These are phyloP conservation scores for Raddia distichophylla DNA, from an alignment of 176 grass and related monocot species.

Conservation along the genomic window DNA sequence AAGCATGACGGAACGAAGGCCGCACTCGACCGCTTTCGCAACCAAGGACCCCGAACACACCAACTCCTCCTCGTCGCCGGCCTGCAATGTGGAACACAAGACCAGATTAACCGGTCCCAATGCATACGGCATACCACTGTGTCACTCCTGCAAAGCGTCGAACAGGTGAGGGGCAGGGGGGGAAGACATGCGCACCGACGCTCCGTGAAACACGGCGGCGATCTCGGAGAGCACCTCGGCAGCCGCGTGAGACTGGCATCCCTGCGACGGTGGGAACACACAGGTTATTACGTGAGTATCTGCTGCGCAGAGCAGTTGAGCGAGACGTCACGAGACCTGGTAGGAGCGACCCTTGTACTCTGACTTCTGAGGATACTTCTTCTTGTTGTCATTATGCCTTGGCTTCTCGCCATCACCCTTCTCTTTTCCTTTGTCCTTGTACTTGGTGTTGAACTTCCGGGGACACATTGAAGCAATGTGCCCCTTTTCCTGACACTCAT, in stretches of 20 bases:
- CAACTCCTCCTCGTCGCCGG: slow-evolving; percentile 71
- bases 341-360: too few relatives aligned
- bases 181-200: slow-evolving; percentile 32
- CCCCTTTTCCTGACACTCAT: too few relatives aligned
- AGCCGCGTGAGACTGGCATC: slow-evolving; percentile 50
- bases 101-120: not conserved
- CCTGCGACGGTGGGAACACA: slow-evolving; percentile 43
- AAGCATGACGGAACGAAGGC: slow-evolving; percentile 64
- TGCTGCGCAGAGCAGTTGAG: not conserved
- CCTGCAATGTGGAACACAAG: slow-evolving; percentile 23
- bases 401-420: too few relatives aligned
- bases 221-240: slow-evolving; percentile 44
- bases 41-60: slow-evolving; percentile 55
- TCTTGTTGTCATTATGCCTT: too few relatives aligned
- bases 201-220: slow-evolving; percentile 30
- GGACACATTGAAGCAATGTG: too few relatives aligned
- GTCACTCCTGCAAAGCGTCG: slow-evolving; percentile 12
- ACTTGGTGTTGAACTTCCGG: too few relatives aligned
- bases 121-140: not conserved
- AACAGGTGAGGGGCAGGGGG: slow-evolving; percentile 9
- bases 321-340: slow-evolving; percentile 51
- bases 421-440: too few relatives aligned
- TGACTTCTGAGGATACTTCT: too few relatives aligned
- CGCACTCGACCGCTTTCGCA: slow-evolving; percentile 64
- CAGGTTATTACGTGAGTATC: not conserved